Conservation (phyloP, 1,284 basidiomycete species). For the Austroboletus novae-zelandiae region DNA sequence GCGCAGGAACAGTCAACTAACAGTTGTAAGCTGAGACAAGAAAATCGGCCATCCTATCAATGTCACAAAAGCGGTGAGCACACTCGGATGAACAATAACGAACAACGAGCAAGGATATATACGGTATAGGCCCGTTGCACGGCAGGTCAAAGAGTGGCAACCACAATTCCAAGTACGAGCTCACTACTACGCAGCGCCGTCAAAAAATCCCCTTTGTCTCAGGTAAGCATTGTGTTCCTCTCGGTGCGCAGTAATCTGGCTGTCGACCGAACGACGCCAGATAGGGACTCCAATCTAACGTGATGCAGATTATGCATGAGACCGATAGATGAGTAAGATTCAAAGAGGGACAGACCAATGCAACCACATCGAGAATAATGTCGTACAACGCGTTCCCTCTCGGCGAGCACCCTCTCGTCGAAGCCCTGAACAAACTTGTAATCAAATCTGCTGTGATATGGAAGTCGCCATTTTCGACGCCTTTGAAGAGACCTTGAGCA, state of each 20-base stretch:
- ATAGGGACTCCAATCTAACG: constrained; percentile 30
- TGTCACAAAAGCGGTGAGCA: too few relatives aligned
- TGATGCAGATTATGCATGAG: not conserved
- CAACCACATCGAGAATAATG: constrained; percentile 20
- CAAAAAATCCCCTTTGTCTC: constrained; percentile 27
- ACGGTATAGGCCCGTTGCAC: not conserved
- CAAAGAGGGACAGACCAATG: constrained; percentile 18
- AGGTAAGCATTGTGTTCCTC: constrained; percentile 30
- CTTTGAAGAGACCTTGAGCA: constrained; percentile 65
- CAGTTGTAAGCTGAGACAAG: too few relatives aligned
- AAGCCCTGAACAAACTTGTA: constrained; percentile 66
- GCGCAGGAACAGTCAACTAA: too few relatives aligned
- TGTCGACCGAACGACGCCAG: constrained; percentile 33
- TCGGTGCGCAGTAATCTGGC: constrained; percentile 23
- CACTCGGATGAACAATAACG: too few relatives aligned
- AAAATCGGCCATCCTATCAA: too few relatives aligned
- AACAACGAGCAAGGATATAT: not conserved
- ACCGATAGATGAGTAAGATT: too few relatives aligned
- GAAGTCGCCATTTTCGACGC: constrained; percentile 68
- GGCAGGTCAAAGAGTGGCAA: not conserved
- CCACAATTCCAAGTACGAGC: not conserved
- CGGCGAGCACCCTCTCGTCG: constrained; percentile 68
- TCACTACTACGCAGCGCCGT: constrained; percentile 4
- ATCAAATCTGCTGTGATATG: constrained; percentile 78
- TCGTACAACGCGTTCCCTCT: constrained; percentile 25